phyloP scores from a whole-genome alignment of 305 asterid genomes.

The Plantago lanceolata region DNA sequence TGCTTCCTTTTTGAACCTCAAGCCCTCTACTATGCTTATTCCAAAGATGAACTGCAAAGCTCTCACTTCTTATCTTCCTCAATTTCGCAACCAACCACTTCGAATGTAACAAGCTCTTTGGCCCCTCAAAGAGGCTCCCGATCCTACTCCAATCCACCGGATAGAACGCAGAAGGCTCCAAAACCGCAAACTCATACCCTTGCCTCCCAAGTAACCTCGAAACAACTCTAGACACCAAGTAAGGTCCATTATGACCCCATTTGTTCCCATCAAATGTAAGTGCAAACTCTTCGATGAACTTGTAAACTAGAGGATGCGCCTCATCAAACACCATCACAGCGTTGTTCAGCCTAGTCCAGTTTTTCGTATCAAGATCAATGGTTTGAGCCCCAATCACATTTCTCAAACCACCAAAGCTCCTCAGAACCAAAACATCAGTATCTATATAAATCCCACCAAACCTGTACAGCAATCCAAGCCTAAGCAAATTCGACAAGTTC shows the following conservation, averaged over 20 bases:
- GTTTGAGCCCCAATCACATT: constrained; percentile 83
- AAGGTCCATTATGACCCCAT: constrained; percentile 98
- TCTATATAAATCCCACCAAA: constrained; percentile 86
- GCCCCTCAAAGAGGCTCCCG: constrained; percentile 55
- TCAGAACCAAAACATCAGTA: constrained; percentile 65
- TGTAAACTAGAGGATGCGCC: constrained; percentile 64
- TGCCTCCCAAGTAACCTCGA: constrained; percentile 44
- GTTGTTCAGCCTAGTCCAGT: constrained; percentile 84
- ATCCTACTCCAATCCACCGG: constrained; percentile 83
- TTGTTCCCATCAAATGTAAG: constrained; percentile 77
- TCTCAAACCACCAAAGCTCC: constrained; percentile 42
- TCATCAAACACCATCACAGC: constrained; percentile 79
- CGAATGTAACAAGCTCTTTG: constrained; percentile 37
- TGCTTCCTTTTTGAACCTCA: constrained; percentile 64
- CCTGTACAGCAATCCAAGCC: constrained; percentile 66
- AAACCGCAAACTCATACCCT: constrained; percentile 53
- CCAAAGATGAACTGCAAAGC: constrained; percentile 83
- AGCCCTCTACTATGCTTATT: constrained; percentile 71
- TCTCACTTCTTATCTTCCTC: constrained; percentile 42
- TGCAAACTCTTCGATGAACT: constrained; percentile 84
- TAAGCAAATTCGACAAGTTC: constrained; percentile 77
- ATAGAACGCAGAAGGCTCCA: constrained; percentile 73
- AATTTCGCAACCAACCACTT: constrained; percentile 61
- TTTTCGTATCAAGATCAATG: constrained; percentile 43
- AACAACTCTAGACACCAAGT: constrained; percentile 83